Evolutionary conservation across 352 stramenopile species (phyloP), one percentile per base, ranked within the genome.

Genomic region (Phytophthora sp.): DNA sequence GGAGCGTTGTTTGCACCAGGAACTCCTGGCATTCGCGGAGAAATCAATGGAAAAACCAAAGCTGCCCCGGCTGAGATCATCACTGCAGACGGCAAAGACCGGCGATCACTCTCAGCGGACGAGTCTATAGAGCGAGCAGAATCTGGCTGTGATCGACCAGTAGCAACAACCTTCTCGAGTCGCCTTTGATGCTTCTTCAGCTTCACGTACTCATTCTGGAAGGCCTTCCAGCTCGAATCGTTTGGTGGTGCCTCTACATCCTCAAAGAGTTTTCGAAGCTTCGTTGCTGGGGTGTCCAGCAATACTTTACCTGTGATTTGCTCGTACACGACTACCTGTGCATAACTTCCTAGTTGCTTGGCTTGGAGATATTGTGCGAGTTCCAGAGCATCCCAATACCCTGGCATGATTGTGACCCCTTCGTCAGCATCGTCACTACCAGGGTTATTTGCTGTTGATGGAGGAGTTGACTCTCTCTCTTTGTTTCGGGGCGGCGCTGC

Each of bases 241-340:
- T 39, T 79, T 41, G 63, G 63, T 26, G 48, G 44, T 12, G 43
- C 11, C 20, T 71, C 53, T 6, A 69, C 43, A 11, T 62, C 49
- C 10, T 76, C 49, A 54, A 87, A 87, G 11, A 91, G 55, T 31
- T 67, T 69, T 0, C 69, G 73, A 26, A 91, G 54, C 49, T 82
- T 79, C 4, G 58, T 51, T 1, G 68, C 57, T 3, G 79, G 37
- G 2, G 79, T 88, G 9, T 82, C 73, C 4, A 91, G 68, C 43
- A 91, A 62, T 38, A 70, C 43, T 50, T 84, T 85, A 10, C 81
- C 79, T 17, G 79, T 84, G 24, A 91, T 91, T 52, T 91, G 81
- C 32, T 89, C 73, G 35, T 62, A 68, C 24, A 91, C 70, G 15
- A 88, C 66, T 11, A 80, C 50, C 21, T 88, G 70, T 8, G 81